Percentiles rank a stretch among this genome's conserved stretches.
phyloP scores from a whole-genome alignment of 2,329 filamentous ascomycete genomes.

The Ophiostoma australiae region DNA sequence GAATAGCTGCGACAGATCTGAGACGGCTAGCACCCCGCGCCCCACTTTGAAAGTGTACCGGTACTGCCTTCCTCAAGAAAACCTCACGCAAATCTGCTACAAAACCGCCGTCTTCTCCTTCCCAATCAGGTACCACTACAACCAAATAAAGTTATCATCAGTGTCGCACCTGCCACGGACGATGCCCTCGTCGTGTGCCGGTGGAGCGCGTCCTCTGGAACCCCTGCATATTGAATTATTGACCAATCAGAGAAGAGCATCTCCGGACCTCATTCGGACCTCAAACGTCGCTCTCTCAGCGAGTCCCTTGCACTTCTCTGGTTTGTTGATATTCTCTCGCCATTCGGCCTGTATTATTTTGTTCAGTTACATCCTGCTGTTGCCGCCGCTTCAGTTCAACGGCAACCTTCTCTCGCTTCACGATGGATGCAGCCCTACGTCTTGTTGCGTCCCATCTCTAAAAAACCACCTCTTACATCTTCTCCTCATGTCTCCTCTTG shows the following conservation, averaged over 20 bases:
- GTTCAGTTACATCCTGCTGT: not conserved
- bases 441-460: not conserved
- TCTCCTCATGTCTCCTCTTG: not conserved
- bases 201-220: slow-evolving; percentile 26
- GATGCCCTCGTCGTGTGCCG: slow-evolving; percentile 18
- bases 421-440: slow-evolving; percentile 14
- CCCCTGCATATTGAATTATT: slow-evolving; percentile 24
- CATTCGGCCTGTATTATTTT: not conserved
- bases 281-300: slow-evolving; percentile 19
- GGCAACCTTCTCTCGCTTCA: not conserved
- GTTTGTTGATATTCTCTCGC: not conserved
- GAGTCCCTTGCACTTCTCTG: not conserved
- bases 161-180: slow-evolving; percentile 17
- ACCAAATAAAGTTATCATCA: slow-evolving; percentile 15
- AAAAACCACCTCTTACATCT: not conserved
- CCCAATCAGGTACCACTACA: not conserved
- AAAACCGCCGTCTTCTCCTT: not conserved
- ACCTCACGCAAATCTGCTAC: not conserved
- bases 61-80: not conserved
- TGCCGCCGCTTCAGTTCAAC: not conserved
- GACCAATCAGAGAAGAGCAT: slow-evolving; percentile 23
- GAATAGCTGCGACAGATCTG: slow-evolving; percentile 38
- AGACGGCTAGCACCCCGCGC: slow-evolving; percentile 22
- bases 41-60: slow-evolving; percentile 18
- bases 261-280: slow-evolving; percentile 12